These are phyloP conservation scores for Suillus placidus DNA, from an alignment of 768 basidiomycete genomes.

Conservation along the genomic window DNA sequence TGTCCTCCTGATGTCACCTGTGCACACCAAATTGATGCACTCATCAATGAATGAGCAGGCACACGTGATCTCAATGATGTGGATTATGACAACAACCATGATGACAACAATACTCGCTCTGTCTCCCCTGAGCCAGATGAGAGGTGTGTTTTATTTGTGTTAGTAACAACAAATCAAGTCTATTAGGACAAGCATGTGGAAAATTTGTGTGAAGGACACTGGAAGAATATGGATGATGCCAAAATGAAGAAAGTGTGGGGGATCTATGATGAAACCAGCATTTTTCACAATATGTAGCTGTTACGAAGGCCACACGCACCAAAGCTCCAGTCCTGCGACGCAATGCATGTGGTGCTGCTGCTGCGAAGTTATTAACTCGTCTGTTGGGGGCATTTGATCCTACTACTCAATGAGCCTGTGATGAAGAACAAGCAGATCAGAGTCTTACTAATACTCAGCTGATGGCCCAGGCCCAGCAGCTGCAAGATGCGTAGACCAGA, in stretches of 20 bases:
- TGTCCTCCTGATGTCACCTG: slow-evolving; percentile 26
- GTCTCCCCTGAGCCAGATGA: not conserved
- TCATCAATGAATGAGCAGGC: slow-evolving; percentile 27
- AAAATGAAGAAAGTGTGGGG: too few species aligned
- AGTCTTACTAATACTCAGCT: slow-evolving; percentile 23
- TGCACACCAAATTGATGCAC: slow-evolving; percentile 30
- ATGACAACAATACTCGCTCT: not conserved
- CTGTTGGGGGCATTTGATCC: slow-evolving; percentile 33
- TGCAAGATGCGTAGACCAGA: slow-evolving; percentile 23
- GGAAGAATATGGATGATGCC: too few species aligned
- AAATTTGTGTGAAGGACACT: too few species aligned
- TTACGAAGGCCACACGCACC: not conserved
- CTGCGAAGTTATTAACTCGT: slow-evolving; percentile 23
- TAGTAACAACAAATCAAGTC: too few species aligned
- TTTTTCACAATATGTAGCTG: slow-evolving; percentile 6
- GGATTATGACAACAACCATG: slow-evolving; percentile 14
- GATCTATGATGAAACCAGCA: too few species aligned
- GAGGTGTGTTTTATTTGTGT: too few species aligned
- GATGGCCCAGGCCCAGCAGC: slow-evolving; percentile 17
- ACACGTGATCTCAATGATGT: slow-evolving; percentile 25
- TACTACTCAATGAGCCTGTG: slow-evolving; percentile 19
- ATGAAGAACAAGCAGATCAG: slow-evolving; percentile 24
- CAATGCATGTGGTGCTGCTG: slow-evolving; percentile 12
- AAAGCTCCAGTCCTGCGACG: slow-evolving; percentile 12
- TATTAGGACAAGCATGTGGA: too few species aligned